A percentile compares a stretch with the other conserved stretches of the same genome.
phyloP scores from a whole-genome alignment of 177 flowering plant species.

The Vitis hybrid region DNA sequence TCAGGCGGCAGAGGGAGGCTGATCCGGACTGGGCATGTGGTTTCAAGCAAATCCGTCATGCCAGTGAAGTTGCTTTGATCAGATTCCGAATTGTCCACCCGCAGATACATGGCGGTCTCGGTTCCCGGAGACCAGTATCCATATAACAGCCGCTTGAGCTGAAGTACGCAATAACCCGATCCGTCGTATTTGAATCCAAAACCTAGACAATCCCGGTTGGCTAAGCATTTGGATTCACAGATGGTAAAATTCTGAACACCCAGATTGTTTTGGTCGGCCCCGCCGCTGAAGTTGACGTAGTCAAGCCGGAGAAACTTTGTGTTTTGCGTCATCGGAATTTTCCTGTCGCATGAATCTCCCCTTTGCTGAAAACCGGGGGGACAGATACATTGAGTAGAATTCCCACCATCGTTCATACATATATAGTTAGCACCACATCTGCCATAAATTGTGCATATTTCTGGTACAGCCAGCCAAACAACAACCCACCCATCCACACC shows the following conservation, averaged over 20 bases:
- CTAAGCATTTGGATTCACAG: conserved; percentile 39
- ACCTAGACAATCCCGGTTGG: conserved; percentile 41
- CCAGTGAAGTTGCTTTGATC: conserved; percentile 57
- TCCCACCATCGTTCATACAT: conserved; percentile 33
- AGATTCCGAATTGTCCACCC: conserved; percentile 43
- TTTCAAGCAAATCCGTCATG: conserved; percentile 46
- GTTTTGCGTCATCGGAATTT: conserved; percentile 9
- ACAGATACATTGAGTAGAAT: conserved; percentile 41
- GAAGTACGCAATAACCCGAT: conserved; percentile 44
- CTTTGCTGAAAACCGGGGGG: conserved; percentile 47
- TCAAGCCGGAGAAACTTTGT: conserved; percentile 57
- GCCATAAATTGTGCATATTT: conserved; percentile 50
- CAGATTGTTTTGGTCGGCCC: conserved; percentile 22
- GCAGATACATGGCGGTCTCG: conserved; percentile 38
- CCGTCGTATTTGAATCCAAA: conserved; percentile 56
- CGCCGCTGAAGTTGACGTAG: conserved; percentile 53
- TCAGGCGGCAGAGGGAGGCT: conserved; percentile 57
- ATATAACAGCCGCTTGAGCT: conserved; percentile 33
- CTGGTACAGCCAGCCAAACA: conserved; percentile 52
- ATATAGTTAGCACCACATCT: conserved; percentile 51
- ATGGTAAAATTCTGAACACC: conserved; percentile 13
- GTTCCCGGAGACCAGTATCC: conserved; percentile 78
- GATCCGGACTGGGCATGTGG: conserved; percentile 54
- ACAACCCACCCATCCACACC: conserved; percentile 32
- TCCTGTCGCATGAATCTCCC: conserved; percentile 28